Conservation (phyloP, 1,139 yeast genomes). For the Candida anutae region DNA sequence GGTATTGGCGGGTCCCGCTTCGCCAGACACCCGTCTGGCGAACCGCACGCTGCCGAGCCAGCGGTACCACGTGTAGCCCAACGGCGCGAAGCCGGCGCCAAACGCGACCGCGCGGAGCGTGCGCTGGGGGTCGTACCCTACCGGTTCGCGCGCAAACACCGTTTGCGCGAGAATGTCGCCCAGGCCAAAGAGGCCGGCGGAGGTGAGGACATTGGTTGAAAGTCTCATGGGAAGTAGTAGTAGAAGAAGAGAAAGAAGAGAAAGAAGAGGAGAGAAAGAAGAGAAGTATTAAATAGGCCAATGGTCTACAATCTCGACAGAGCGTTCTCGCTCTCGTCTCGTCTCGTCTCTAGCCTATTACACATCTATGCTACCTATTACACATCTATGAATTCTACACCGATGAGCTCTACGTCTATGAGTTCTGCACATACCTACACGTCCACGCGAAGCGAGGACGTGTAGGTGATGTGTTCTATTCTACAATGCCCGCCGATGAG, state of each 20-base stretch:
- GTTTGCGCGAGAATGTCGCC: slow-evolving; percentile 37
- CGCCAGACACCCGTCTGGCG: slow-evolving; percentile 4
- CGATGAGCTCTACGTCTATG: too few relatives aligned
- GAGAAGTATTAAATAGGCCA: background rate
- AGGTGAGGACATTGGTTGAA: slow-evolving; percentile 22
- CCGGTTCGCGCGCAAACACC: slow-evolving; percentile 9
- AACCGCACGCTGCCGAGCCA: slow-evolving; percentile 16
- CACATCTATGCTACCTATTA: too few relatives aligned
- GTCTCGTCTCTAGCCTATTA: too few relatives aligned
- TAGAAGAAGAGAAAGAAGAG: background rate
- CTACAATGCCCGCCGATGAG: slow-evolving; percentile 39
- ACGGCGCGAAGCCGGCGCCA: slow-evolving; percentile 36
- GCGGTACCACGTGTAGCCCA: slow-evolving; percentile 37
- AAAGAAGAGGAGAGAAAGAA: background rate
- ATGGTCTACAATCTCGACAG: too few relatives aligned
- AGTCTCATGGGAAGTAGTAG: background rate
- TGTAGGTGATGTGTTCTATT: too few relatives aligned
- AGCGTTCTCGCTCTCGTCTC: too few relatives aligned
- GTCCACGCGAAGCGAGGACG: too few relatives aligned
- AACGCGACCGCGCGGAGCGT: slow-evolving; percentile 27
- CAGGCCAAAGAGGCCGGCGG: slow-evolving; percentile 34
- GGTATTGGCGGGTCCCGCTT: slow-evolving; percentile 14
- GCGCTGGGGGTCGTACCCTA: slow-evolving; percentile 21
- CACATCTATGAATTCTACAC: too few relatives aligned
- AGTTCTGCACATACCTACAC: too few relatives aligned